Evolutionary conservation across 495 filamentous ascomycete genomes (phyloP).

Genomic region (Aspergillus avenaceus): DNA sequence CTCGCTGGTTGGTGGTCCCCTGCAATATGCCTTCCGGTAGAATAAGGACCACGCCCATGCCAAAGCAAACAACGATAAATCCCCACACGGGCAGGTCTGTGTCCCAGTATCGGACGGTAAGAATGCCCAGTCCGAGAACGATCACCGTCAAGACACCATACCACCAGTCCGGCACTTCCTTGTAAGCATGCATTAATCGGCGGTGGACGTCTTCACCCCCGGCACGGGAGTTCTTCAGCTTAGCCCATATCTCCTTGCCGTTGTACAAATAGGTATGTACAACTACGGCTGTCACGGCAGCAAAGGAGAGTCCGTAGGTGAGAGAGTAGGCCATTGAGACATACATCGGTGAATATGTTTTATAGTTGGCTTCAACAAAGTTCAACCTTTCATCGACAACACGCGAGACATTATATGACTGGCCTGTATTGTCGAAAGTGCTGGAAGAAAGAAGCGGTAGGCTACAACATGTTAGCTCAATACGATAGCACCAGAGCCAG

Average conservation of each 20-base stretch:
- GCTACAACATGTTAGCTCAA: conserved; percentile 7
- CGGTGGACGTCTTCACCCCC: conserved; percentile 47
- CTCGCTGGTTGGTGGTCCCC: conserved; percentile 65
- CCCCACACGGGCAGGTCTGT: conserved; percentile 80
- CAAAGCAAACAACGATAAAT: conserved; percentile 62
- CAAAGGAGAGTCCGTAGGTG: conserved; percentile 60
- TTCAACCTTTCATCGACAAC: conserved; percentile 48
- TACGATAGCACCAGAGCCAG: conserved; percentile 21
- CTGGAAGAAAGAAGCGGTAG: conserved; percentile 56
- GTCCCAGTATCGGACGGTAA: conserved; percentile 41
- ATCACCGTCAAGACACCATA: conserved; percentile 68
- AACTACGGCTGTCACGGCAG: conserved; percentile 54
- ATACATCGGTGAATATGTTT: conserved; percentile 59
- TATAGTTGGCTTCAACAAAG: conserved; percentile 50
- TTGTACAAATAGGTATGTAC: conserved; percentile 58
- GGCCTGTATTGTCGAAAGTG: conserved; percentile 61
- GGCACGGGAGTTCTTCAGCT: conserved; percentile 47
- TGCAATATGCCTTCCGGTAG: conserved; percentile 82
- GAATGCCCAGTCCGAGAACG: conserved; percentile 60
- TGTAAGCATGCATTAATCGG: conserved; percentile 25
- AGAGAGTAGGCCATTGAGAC: conserved; percentile 61
- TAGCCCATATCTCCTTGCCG: conserved; percentile 53
- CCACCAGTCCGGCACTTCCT: conserved; percentile 30
- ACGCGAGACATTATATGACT: conserved; percentile 49
- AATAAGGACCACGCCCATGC: conserved; percentile 61